A percentile compares a stretch with the other conserved stretches of the same genome.
These are phyloP conservation scores for Stephania cephalantha DNA, from an alignment of 164 flowering plant species.

Conservation along the genomic window DNA sequence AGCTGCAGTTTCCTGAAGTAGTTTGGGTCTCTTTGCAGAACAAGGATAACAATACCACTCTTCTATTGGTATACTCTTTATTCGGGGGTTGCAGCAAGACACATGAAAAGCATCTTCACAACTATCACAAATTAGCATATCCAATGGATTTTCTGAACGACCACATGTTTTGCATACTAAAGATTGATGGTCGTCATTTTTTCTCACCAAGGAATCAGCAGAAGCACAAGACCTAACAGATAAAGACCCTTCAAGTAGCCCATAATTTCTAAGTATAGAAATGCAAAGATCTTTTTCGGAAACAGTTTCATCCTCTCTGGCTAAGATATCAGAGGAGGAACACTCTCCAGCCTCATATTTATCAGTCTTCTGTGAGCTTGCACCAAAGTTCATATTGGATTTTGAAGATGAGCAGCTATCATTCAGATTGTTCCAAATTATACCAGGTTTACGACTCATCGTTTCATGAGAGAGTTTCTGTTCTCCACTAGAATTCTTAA, in stretches of 20 bases:
- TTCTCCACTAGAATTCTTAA: constrained; percentile 16
- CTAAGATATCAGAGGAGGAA: constrained; percentile 57
- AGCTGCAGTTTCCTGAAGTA: constrained; percentile 22
- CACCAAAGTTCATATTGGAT: constrained; percentile 42
- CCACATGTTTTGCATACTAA: constrained; percentile 56
- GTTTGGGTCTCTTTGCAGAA: constrained; percentile 44
- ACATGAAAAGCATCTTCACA: constrained; percentile 81
- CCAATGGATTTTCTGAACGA: constrained; percentile 27
- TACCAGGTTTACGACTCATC: constrained; percentile 16
- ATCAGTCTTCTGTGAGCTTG: constrained; percentile 34
- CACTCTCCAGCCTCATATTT: constrained; percentile 54
- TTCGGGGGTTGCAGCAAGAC: constrained; percentile 49
- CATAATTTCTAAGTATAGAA: constrained; percentile 40
- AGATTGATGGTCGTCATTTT: constrained; percentile 16
- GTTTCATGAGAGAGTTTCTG: constrained; percentile 23
- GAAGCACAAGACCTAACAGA: constrained; percentile 11
- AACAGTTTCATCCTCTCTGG: constrained; percentile 22
- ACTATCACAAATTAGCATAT: constrained; percentile 69
- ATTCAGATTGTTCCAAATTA: constrained; percentile 34
- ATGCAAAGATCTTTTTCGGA: constrained; percentile 52
- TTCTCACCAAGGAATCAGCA: constrained; percentile 9
- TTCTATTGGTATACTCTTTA: constrained; percentile 42
- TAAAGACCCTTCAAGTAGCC: constrained; percentile 27
- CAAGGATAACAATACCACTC: constrained; percentile 81
- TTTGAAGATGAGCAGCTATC: constrained; percentile 74